Conservation (phyloP, 768 basidiomycete genomes). For the Naematelia aurantialba region DNA sequence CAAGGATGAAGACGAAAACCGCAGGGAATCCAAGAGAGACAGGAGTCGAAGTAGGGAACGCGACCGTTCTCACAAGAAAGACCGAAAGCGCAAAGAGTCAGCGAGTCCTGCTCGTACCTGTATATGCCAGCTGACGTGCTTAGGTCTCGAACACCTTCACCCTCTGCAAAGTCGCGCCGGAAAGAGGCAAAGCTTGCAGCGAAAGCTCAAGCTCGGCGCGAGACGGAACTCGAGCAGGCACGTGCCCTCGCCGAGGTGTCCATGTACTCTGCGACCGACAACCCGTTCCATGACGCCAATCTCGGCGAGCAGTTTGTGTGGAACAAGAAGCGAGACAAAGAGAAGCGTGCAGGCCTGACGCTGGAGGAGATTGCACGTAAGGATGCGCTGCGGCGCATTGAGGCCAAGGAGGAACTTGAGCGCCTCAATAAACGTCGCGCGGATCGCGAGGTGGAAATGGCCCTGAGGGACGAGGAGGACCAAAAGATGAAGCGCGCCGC, state of each 20-base stretch:
- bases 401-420: slow-evolving; percentile 93
- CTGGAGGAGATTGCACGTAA: slow-evolving; percentile 70
- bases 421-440: slow-evolving; percentile 82
- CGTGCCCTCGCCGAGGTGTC: slow-evolving; percentile 84
- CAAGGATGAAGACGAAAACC: slow-evolving; percentile 40
- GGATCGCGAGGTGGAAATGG: slow-evolving; percentile 84
- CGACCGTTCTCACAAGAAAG: slow-evolving; percentile 45
- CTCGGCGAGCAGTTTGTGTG: slow-evolving; percentile 94
- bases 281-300: slow-evolving; percentile 97
- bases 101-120: slow-evolving; percentile 23
- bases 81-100: slow-evolving; percentile 58
- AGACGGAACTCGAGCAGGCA: slow-evolving; percentile 64
- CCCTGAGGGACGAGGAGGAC: slow-evolving; percentile 87
- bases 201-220: slow-evolving; percentile 55
- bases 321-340: slow-evolving; percentile 98
- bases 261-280: slow-evolving; percentile 93
- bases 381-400: slow-evolving; percentile 75
- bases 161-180: slow-evolving; percentile 82
- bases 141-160: slow-evolving; percentile 46
- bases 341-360: slow-evolving; percentile 78
- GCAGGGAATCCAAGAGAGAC: slow-evolving; percentile 17
- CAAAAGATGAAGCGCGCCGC: slow-evolving; percentile 78
- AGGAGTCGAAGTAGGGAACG: slow-evolving; percentile 32
- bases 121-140: not conserved
- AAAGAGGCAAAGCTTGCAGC: slow-evolving; percentile 79